Base-by-base conservation (phyloP, 2,329 filamentous ascomycete genomes). In the Colletotrichum cuscutae region DNA sequence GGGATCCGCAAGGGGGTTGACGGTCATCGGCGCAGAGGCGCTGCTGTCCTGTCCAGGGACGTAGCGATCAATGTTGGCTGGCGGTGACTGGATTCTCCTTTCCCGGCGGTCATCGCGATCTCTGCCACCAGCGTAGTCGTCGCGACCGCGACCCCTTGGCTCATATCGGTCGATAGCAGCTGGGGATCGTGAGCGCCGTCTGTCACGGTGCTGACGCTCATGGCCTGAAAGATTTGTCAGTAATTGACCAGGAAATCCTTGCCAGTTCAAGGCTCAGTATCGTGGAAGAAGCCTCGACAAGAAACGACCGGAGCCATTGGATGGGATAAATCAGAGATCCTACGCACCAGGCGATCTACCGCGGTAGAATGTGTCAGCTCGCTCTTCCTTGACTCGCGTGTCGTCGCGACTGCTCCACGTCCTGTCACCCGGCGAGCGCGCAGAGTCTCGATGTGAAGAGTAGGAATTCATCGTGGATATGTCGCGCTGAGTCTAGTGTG, bases 41-140 rank as follows among this genome's bases (percentile, higher is more conserved):
- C 79, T 79, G 70, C 79, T 82, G 65, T 93, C 90, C 76, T 94
- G 92, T 22, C 93, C 93, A 1, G 94, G 94, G 24, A 97, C 92
- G 79, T 97, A 97, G 77, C 94, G 91, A 80, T 97, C 94, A 76
- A 97, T 97, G 71, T 93, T 93, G 71, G 92, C 89, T 35, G 92
- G 85, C 74, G 92, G 85, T 11, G 91, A 88, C 80, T 88, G 78
- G 77, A 94, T 81, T 57, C 89, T 89, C 71, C 92, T 90, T 6
- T 74, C 72, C 13, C 74, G 67, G 67, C 87, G 84, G 76, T 92
- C 91, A 71, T 94, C 91, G 65, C 91, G 79, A 54, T 87, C 86
- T 72, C 89, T 84, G 63, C 82, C 77, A 54, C 80, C 80, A 61
- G 86, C 86, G 77, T 93, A 92, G 66, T 95, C 93, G 75, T 95